Evolutionary conservation across 805 yeast species (phyloP), one percentile per base, ranked within the genome.

Genomic region (Candida hungchunana): DNA sequence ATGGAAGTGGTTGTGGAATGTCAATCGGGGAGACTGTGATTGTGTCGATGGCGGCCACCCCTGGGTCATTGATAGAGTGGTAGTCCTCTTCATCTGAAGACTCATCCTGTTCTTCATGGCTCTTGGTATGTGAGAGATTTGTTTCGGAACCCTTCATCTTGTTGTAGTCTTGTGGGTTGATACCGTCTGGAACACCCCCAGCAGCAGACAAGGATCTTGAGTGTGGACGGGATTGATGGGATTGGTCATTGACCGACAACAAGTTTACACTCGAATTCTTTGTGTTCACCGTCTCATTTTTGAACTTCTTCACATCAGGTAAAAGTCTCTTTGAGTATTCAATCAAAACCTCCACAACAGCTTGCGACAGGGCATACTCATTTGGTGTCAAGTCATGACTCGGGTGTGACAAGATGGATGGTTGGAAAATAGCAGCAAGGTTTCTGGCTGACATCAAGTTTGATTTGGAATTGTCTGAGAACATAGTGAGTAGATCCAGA

Each of bases 401-500:
- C 5, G 96, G 95, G 58, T 90, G 97, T 8, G 95, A 83, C 35
- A 93, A 66, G 13, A 93, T 78, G n/a, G 96, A 84, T 4, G 98
- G 97, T 63, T 93, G 98, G 64, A 93, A 93, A 39, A 93, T 85
- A 2, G 97, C 96, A 1, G 97, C 95, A 45, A 93, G 66, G 56
- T 93, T 93, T 50, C 87, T 75, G 1, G 95, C 85, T 2, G 96
- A 79, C 99, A 93, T 93, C 45, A 86, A 66, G 57, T 89, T 93
- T 41, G 75, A 75, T 32, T 73, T 75, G 12, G 94, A 72, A 51
- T 83, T 80, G 40, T 82, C 76, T 28, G 88, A 82, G 51, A 93
- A 94, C 63, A 88, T 74, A 11, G 95, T 82, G 40, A 93, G 67
- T 46, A 93, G 65, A 59, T 93, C 98, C 43, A 93, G 63, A 16